Base-by-base conservation (phyloP, 2,329 filamentous ascomycete genomes). In the Penicillium sp. region DNA sequence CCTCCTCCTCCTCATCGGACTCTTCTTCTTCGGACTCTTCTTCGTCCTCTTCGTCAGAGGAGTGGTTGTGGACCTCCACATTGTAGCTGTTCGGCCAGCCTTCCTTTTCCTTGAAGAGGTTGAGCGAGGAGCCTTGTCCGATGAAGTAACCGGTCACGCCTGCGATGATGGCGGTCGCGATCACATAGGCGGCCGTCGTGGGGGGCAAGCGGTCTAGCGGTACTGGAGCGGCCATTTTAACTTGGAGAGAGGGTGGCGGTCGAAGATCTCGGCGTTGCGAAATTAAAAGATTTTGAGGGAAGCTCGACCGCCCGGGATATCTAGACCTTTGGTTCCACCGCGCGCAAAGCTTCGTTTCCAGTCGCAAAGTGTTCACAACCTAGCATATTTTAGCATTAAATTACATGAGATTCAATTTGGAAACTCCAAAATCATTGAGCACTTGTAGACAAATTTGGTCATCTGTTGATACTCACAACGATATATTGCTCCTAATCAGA, bases 121-220 rank as follows among this genome's bases (percentile, higher is more conserved):
- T 91, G 13, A 96, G 81, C 35, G 82, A 83, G 18, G 83, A 80
- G 16, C 81, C 84, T 69, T 84, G 81, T 51, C 84, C 84, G 56
- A 85, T 72, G 64, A 91, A 84, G 75, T 93, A 96, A 65, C 92
- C 92, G 1, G 84, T 82, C 50, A 94, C 71, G 62, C 89, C 85
- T 59, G 87, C 83, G 53, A 93, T 77, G 58, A 95, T 82, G 60
- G 86, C 86, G 16, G 90, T 91, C 51, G 86, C 84, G 59, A 93
- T 76, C 42, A 91, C 78, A 54, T 91, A 79, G 57, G 84, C 82
- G 13, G 76, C 74, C 11, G 79, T 80, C 4, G 81, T 82, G 2
- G 83, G 80, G 13, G 80, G 75, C 23, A 75, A 53, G 32, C 70
- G 71, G 32, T 80, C 74, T 26, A 71, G 27, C 3, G 70, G 49